phyloP scores from a whole-genome alignment of 495 filamentous ascomycete species.

The Echria macrotheca region DNA sequence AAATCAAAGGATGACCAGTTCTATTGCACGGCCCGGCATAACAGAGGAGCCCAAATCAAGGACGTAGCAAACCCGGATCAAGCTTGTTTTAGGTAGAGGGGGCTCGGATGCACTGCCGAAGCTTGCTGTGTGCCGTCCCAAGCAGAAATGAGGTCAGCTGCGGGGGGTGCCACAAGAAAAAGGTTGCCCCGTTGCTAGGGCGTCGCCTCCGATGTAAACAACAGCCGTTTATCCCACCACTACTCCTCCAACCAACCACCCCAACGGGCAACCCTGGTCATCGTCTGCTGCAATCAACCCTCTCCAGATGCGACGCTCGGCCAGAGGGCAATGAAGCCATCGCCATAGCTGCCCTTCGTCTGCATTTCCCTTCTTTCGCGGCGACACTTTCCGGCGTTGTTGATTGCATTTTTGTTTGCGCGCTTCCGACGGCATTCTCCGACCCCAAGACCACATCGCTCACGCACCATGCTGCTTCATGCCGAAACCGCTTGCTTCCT shows the following conservation, averaged over 20 bases:
- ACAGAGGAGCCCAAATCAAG: too few relatives aligned
- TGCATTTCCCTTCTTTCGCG: neutral
- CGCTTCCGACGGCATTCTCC: conserved; percentile 9
- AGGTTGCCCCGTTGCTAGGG: conserved; percentile 9
- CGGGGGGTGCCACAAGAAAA: neutral
- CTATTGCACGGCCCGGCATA: too few relatives aligned
- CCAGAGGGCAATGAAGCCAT: conserved; percentile 5
- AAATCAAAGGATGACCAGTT: too few relatives aligned
- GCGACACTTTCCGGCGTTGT: neutral
- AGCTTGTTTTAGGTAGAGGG: conserved; percentile 6
- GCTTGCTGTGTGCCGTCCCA: conserved; percentile 2
- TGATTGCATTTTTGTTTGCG: conserved; percentile 8
- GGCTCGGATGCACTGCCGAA: conserved; percentile 8
- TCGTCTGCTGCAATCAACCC: neutral
- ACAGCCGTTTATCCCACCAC: neutral
- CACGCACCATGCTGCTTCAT: conserved; percentile 10
- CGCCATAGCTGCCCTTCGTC: conserved; percentile 4
- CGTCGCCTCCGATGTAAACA: conserved; percentile 14
- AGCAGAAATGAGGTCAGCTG: conserved; percentile 13
- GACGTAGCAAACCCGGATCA: neutral
- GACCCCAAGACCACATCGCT: conserved; percentile 5
- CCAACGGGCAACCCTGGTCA: conserved; percentile 4
- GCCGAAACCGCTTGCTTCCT: neutral
- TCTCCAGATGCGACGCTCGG: conserved; percentile 1
- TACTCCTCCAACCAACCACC: neutral